Percentiles rank a stretch among this genome's conserved stretches.
Conservation (phyloP, 2,329 filamentous ascomycete species). For the Myriosclerotinia curreyana region DNA sequence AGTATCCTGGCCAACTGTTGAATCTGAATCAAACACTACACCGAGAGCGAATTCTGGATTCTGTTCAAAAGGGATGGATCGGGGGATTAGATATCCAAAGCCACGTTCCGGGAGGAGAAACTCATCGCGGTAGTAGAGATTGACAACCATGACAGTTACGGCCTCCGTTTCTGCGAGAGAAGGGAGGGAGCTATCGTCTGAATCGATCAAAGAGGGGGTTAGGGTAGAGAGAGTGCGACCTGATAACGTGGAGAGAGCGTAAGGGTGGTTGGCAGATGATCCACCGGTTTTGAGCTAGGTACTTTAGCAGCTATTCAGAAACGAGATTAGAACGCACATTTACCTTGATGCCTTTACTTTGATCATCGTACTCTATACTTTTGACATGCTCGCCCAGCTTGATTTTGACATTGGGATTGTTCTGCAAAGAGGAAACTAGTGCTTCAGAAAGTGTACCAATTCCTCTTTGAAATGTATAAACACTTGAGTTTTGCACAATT, state of each 20-base stretch:
- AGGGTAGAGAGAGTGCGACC: slow-evolving; percentile 30
- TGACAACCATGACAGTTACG: slow-evolving; percentile 87
- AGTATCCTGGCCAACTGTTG: slow-evolving; percentile 50
- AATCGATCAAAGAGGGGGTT: slow-evolving; percentile 10
- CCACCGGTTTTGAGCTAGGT: slow-evolving; percentile 36
- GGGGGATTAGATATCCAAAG: slow-evolving; percentile 90
- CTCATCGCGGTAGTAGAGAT: slow-evolving; percentile 73
- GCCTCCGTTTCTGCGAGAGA: slow-evolving; percentile 55
- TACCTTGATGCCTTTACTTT: slow-evolving; percentile 46
- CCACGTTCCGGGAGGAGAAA: slow-evolving; percentile 63
- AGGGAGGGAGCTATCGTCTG: slow-evolving; percentile 41
- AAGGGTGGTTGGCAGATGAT: slow-evolving; percentile 45
- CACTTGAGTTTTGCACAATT: slow-evolving; percentile 32
- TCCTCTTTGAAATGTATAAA: slow-evolving; percentile 55
- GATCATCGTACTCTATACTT: slow-evolving; percentile 44
- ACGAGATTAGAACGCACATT: slow-evolving; percentile 23
- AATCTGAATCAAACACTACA: slow-evolving; percentile 79
- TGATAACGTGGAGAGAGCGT: slow-evolving; percentile 62
- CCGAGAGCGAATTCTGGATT: slow-evolving; percentile 84
- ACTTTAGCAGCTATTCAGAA: slow-evolving; percentile 9
- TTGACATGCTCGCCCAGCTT: slow-evolving; percentile 49
- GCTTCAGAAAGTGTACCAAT: slow-evolving; percentile 58
- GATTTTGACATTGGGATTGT: slow-evolving; percentile 58
- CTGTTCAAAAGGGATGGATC: slow-evolving; percentile 62
- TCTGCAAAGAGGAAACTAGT: slow-evolving; percentile 50